These are phyloP conservation scores for Alternaria alternata DNA, from an alignment of 2,329 filamentous ascomycete genomes.

Conservation along the genomic window DNA sequence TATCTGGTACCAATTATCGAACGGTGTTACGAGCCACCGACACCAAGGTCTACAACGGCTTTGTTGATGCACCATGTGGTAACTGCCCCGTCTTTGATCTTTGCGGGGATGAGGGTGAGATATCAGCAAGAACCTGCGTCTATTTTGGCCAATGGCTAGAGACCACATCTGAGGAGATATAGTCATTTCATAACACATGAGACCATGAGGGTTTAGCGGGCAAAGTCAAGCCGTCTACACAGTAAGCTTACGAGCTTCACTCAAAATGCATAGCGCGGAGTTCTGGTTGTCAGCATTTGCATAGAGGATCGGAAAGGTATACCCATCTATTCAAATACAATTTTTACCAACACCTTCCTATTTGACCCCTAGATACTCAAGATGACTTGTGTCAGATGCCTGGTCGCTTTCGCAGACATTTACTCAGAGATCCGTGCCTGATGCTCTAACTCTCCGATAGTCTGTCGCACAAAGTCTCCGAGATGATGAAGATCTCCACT, in stretches of 20 bases:
- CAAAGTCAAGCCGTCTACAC: neutral
- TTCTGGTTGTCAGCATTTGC: slow-evolving; percentile 7
- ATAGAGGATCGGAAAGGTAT: neutral
- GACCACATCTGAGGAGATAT: slow-evolving; percentile 39
- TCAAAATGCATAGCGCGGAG: slow-evolving; percentile 4
- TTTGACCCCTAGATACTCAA: neutral
- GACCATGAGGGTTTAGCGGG: neutral
- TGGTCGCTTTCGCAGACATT: neutral
- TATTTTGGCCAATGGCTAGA: slow-evolving; percentile 88
- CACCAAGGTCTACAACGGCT: slow-evolving; percentile 70
- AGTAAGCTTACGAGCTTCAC: neutral
- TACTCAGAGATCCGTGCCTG: neutral
- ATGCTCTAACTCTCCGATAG: neutral
- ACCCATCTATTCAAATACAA: neutral
- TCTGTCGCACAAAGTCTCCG: neutral
- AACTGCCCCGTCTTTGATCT: slow-evolving; percentile 92
- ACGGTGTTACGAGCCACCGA: slow-evolving; percentile 52
- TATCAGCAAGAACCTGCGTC: slow-evolving; percentile 87
- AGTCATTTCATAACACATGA: neutral
- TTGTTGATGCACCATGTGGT: slow-evolving; percentile 90
- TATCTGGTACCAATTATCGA: slow-evolving; percentile 60
- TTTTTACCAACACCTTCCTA: neutral
- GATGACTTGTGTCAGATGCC: neutral
- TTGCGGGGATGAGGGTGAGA: slow-evolving; percentile 88
- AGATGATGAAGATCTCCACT: neutral